Evolutionary conservation across 495 filamentous ascomycete species (phyloP), one percentile per base, ranked within the genome.

Genomic region (Astrothelium subdiscretum): DNA sequence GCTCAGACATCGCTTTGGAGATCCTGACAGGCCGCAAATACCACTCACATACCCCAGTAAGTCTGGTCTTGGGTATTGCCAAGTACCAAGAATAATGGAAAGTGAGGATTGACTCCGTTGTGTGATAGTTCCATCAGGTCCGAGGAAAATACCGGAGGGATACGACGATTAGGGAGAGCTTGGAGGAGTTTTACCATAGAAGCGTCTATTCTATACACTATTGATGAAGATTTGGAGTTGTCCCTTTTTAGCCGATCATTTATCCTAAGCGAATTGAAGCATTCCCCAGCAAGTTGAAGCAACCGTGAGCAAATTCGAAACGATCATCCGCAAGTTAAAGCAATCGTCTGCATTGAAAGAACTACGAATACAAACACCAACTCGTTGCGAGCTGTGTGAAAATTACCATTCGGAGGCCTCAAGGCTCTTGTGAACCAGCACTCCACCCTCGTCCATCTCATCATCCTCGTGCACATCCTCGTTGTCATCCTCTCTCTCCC

Each of bases 11-110:
- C 73, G 69, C 18, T 74, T 96, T 31, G 91, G 91, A 44, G 89
- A 94, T 75, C 75, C 80, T 67, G 79, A 85, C 44, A 79, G 85
- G 29, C 74, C 84, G 68, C 81, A 79, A 44, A 84, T 97, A 64
- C 94, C 94, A 13, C 68, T 89, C 74, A 92, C 90, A 69, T 98
- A 97, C 80, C 94, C 94, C 58, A 80, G 94, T 98, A 83, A 74
- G 88, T 78, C 35, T 27, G 20, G 42, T 24, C 27, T 22, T 22
- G 5, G 15, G 40, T 58, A 60, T 58, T 63, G 10, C 38, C 62
- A 57, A 44, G 13, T 31, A 15, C 18, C 51, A 29, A 18, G 29
- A 48, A 48, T 18, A 18, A 15, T 5, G 43, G n/a, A 48, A 32
- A 62, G 59, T 67, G 54, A 65, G 38, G 8, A 22, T n/a, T 48